Conservation (phyloP, 345 rosid species). For the Eucalyptus albens region DNA sequence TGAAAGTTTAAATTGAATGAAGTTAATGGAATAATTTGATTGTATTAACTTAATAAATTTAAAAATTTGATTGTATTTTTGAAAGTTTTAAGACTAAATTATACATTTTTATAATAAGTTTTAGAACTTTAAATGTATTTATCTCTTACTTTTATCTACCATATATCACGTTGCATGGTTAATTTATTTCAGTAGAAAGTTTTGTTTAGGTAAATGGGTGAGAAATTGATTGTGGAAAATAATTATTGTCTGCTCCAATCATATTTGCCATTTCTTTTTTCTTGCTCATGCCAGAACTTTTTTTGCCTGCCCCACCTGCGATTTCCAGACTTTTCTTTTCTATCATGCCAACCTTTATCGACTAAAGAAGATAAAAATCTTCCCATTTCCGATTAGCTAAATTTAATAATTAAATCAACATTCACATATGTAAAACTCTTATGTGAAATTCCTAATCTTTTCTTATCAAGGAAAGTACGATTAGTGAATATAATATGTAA, state of each 20-base stretch:
- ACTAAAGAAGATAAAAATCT: background rate
- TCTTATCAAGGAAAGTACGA: background rate
- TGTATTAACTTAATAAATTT: too few relatives aligned
- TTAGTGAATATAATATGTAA: background rate
- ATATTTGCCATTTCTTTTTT: background rate
- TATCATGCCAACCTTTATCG: background rate
- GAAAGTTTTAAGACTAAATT: rapidly evolving
- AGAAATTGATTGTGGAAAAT: background rate
- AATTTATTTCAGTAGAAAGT: background rate
- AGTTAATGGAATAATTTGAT: too few relatives aligned
- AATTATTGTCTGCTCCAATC: background rate
- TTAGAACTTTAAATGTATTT: rapidly evolving
- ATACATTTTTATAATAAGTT: rapidly evolving
- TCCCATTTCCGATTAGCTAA: background rate
- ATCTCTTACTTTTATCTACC: too few relatives aligned
- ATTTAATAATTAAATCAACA: background rate
- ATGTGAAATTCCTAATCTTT: background rate
- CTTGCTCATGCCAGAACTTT: background rate
- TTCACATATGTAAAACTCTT: background rate
- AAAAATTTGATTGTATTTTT: too few relatives aligned
- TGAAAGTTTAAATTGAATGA: too few relatives aligned
- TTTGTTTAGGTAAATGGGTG: background rate
- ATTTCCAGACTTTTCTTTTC: background rate
- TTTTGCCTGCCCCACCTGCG: background rate
- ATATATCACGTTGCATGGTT: background rate